These are phyloP conservation scores for Dactylellina sp. DNA, from an alignment of 2,329 filamentous ascomycete genomes.

Conservation along the genomic window DNA sequence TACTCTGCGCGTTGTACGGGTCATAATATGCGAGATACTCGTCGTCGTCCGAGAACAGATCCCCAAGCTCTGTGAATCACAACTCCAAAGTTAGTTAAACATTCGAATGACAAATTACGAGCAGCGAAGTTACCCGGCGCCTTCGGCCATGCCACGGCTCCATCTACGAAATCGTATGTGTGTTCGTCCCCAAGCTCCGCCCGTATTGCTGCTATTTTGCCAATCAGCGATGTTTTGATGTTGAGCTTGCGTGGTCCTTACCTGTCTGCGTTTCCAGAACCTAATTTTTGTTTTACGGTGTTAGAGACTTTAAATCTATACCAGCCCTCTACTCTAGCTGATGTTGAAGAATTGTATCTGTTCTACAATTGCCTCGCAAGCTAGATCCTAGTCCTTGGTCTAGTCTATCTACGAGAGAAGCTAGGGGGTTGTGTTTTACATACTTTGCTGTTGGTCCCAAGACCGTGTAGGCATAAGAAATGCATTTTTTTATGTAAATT, in stretches of 20 bases:
- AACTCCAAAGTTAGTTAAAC: background rate
- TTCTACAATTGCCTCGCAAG: too few species aligned
- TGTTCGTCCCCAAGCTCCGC: conserved; percentile 40
- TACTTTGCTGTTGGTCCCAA: conserved; percentile 33
- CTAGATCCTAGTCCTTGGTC: too few species aligned
- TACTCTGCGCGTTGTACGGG: conserved; percentile 17
- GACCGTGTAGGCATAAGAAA: conserved; percentile 36
- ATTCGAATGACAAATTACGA: background rate
- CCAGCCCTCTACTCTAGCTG: too few species aligned
- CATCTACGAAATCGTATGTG: conserved; percentile 45
- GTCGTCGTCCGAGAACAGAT: conserved; percentile 37
- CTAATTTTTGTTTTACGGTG: background rate
- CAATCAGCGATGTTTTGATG: background rate
- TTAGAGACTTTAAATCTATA: too few species aligned
- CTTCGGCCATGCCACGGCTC: conserved; percentile 38
- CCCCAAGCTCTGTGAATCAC: conserved; percentile 25
- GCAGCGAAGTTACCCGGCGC: conserved; percentile 11
- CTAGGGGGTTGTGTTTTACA: too few species aligned
- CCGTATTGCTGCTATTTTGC: conserved; percentile 19
- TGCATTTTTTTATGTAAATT: conserved; percentile 11
- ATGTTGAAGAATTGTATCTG: too few species aligned
- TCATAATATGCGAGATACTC: conserved; percentile 46
- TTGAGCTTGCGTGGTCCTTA: background rate
- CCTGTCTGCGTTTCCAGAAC: conserved; percentile 40
- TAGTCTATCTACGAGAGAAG: too few species aligned